A percentile compares a stretch with the other conserved stretches of the same genome.
These are phyloP conservation scores for Termitomyces sp. DNA, from an alignment of 768 basidiomycete species.

Conservation along the genomic window DNA sequence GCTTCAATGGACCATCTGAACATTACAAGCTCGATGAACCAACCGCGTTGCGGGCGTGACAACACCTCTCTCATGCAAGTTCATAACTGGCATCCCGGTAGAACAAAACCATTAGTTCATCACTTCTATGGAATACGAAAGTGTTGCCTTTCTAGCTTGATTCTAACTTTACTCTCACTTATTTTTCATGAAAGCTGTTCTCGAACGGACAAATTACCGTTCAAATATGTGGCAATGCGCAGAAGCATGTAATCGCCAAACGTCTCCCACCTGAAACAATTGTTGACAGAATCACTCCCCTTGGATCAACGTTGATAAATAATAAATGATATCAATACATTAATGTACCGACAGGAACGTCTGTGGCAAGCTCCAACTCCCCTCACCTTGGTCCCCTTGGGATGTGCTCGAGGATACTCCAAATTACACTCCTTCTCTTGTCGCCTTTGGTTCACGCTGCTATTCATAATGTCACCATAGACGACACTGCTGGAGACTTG, in stretches of 20 bases:
- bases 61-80: neutral
- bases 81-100: too few species aligned
- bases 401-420: neutral
- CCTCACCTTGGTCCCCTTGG: neutral
- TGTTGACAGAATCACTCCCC: neutral
- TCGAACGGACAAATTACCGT: neutral
- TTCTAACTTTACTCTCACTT: neutral
- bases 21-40: too few species aligned
- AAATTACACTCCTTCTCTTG: neutral
- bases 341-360: too few species aligned
- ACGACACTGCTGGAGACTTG: conserved; percentile 20
- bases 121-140: too few species aligned
- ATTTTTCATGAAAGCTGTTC: neutral
- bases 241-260: neutral
- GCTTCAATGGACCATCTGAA: too few species aligned
- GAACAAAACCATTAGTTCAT: neutral
- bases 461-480: conserved; percentile 16
- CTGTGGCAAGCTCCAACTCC: neutral
- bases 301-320: neutral
- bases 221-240: neutral
- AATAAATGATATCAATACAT: neutral
- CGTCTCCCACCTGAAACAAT: neutral
- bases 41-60: neutral
- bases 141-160: neutral
- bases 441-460: neutral